phyloP scores from a whole-genome alignment of 208 protist genomes.

The Acanthamoeba healyi region DNA sequence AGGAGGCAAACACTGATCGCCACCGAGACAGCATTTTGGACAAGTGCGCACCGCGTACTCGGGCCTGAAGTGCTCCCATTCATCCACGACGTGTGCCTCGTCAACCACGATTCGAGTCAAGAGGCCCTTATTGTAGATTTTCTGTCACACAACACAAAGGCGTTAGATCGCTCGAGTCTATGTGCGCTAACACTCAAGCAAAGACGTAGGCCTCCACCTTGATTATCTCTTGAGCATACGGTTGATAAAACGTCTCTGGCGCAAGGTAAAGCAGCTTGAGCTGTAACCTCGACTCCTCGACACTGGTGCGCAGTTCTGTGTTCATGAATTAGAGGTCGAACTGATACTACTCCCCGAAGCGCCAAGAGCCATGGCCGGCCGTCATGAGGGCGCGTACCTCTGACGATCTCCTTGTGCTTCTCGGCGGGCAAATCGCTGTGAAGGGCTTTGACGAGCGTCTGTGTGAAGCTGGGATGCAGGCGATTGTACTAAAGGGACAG shows the following conservation, averaged over 20 bases:
- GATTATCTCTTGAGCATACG: not conserved
- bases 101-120: slow-evolving; percentile 80
- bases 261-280: not conserved
- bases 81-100: slow-evolving; percentile 83
- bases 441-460: not conserved
- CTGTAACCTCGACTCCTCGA: not conserved
- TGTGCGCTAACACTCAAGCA: not conserved
- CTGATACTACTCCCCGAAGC: no score
- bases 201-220: not conserved
- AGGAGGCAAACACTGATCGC: not conserved
- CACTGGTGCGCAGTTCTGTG: not conserved
- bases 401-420: not conserved
- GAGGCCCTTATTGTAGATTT: not conserved
- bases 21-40: no score
- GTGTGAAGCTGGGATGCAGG: not conserved
- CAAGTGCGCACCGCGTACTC: slow-evolving; percentile 74
- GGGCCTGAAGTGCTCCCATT: slow-evolving; percentile 86
- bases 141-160: not conserved
- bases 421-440: not conserved
- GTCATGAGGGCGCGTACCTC: no score
- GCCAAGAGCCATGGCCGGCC: not conserved
- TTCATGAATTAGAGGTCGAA: no score
- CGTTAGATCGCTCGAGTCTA: not conserved
- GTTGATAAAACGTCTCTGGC: not conserved
- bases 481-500: not conserved